Conservation (phyloP, 1,139 yeast genomes). For the Casaregolazyma lundiana region DNA sequence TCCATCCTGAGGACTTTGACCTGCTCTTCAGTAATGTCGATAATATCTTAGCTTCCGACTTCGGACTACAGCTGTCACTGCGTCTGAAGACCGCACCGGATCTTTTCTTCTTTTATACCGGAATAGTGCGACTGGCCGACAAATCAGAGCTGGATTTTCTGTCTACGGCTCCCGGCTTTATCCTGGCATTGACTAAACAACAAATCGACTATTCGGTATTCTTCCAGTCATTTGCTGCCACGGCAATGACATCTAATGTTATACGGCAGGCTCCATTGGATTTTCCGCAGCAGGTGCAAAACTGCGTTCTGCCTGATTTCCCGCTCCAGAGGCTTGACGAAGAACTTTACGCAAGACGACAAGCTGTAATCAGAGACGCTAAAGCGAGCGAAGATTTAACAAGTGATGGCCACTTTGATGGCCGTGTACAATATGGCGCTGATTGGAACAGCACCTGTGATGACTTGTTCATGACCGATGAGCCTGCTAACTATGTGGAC, state of each 20-base stretch:
- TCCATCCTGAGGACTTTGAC: constrained; percentile 27
- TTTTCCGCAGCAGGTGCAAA: background rate
- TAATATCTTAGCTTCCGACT: constrained; percentile 15
- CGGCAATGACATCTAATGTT: constrained; percentile 12
- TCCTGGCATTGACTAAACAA: constrained; percentile 4
- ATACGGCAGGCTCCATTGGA: constrained; percentile 1
- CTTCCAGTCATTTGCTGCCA: constrained; percentile 2
- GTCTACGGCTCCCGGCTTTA: constrained; percentile 4
- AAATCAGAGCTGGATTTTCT: constrained; percentile 1
- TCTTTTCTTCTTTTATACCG: constrained; percentile 8
- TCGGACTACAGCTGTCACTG: constrained; percentile 19
- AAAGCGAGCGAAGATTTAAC: background rate
- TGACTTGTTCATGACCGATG: background rate
- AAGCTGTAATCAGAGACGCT: background rate
- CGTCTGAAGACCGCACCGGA: constrained; percentile 16
- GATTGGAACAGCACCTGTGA: background rate
- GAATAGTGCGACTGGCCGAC: constrained; percentile 4
- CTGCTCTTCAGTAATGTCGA: constrained; percentile 19
- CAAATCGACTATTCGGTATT: constrained; percentile 1
- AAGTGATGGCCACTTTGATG: background rate
- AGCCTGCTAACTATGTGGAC: background rate
- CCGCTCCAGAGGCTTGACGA: background rate
- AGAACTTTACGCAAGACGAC: background rate
- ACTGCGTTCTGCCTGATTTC: background rate
- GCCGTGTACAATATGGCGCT: background rate